Base-by-base conservation (phyloP, 2,329 filamentous ascomycete genomes). In the Neofusicoccum umdonicola region DNA sequence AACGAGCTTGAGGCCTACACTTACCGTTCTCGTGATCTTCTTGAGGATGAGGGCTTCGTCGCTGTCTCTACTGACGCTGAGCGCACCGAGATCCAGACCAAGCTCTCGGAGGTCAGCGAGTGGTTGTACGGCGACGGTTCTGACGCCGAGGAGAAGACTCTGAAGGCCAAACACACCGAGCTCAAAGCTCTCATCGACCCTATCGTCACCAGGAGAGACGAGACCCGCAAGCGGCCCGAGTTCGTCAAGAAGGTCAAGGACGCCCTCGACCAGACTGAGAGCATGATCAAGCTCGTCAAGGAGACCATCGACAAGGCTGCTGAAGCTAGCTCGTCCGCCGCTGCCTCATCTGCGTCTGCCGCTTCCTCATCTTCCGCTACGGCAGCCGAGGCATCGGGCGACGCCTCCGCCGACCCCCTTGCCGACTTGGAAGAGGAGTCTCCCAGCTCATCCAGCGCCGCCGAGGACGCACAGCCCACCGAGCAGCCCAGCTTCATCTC, bases 1-100 rank as follows among this genome's bases (percentile, higher is more conserved):
- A 99, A 98, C 79, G 90, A 91, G 68, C 87, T 99, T n/a, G 95
- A 99, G 78, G 89, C 86, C 12, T 98, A 90, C 77, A 97, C 94
- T 13, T 99, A 99, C 83, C 90, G 88, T 72, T 86, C 91, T 34
- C 89, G 93, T 31, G 93, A 97, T 76, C 84, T 96, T 50, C 83
- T 97, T 1, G 89, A 92, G 47, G 89, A 90, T 66, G 88, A 91
- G 54, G 83, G 84, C 0, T 98, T 97, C 74, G 81, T 90, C 61
- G 83, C 84, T 12, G 87, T 85, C 3, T 90, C 93, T 37, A 94
- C 90, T 9, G 81, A 87, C 3, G 83, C 85, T 19, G 86, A 93
- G 73, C 86, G 92, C 52, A 76, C 83, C 6, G 78, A 80, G n/a
- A 83, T 98, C 12, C 85, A 90, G 70, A 81, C 87, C 66, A 88